Percentiles rank a stretch among this genome's conserved stretches.
phyloP scores from a whole-genome alignment of 2,329 filamentous ascomycete genomes.

The Zymoseptoria passerinii region DNA sequence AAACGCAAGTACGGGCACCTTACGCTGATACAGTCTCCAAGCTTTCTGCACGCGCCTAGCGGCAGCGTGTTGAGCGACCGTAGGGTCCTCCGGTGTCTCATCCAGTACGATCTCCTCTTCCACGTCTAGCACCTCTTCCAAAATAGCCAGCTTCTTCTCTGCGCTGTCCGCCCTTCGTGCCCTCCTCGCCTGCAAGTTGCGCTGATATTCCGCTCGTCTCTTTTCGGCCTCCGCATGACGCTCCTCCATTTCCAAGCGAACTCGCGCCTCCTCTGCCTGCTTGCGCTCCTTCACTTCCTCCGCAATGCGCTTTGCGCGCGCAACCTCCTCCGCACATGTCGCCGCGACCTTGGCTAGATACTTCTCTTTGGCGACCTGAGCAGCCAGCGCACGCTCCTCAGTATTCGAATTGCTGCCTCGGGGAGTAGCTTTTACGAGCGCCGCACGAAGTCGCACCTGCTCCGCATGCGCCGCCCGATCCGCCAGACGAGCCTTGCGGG shows the following conservation, averaged over 20 bases:
- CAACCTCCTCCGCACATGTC: constrained; percentile 73
- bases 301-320: constrained; percentile 72
- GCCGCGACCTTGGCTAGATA: constrained; percentile 76
- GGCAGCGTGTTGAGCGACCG: constrained; percentile 46
- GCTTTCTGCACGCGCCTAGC: constrained; percentile 59
- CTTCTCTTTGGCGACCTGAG: constrained; percentile 68
- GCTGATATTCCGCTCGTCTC: constrained; percentile 51
- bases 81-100: constrained; percentile 33
- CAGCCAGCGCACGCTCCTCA: constrained; percentile 69
- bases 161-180: constrained; percentile 31
- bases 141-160: constrained; percentile 44
- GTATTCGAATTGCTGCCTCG: constrained; percentile 52
- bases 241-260: constrained; percentile 70
- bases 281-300: constrained; percentile 74
- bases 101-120: constrained; percentile 43
- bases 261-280: constrained; percentile 61
- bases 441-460: constrained; percentile 69
- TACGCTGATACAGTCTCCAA: constrained; percentile 56
- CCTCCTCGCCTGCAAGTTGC: constrained; percentile 41
- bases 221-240: constrained; percentile 68
- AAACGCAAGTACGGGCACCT: constrained; percentile 57
- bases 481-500: constrained; percentile 68
- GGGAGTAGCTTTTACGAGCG: constrained; percentile 61
- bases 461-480: constrained; percentile 76
- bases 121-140: constrained; percentile 40